Conservation (phyloP, 2,329 filamentous ascomycete species). For the Graphilbum sp. region DNA sequence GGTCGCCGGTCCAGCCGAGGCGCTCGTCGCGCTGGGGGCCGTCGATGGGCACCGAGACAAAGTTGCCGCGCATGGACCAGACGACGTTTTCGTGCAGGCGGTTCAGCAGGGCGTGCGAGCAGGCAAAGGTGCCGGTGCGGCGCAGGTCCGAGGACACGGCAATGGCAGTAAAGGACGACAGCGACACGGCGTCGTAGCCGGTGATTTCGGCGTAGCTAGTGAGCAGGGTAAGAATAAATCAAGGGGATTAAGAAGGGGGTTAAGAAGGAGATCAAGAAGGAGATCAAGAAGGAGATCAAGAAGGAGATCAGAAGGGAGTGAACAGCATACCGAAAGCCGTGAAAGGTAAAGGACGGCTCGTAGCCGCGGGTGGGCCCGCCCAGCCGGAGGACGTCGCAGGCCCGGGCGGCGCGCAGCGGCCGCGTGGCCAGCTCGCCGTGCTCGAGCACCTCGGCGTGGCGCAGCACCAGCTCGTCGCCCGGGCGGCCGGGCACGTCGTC, state of each 20-base stretch:
- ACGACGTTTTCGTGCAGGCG: slow-evolving; percentile 35
- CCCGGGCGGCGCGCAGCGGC: slow-evolving; percentile 26
- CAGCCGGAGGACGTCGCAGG: slow-evolving; percentile 22
- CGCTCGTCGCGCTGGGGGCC: slow-evolving; percentile 40
- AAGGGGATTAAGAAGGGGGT: too few relatives aligned
- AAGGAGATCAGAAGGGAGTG: too few relatives aligned
- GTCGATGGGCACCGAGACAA: slow-evolving; percentile 39
- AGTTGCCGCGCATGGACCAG: slow-evolving; percentile 44
- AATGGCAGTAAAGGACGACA: too few relatives aligned
- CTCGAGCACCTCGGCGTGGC: slow-evolving; percentile 39
- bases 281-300: too few relatives aligned
- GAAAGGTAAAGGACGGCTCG: slow-evolving; percentile 34
- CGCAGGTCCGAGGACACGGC: slow-evolving; percentile 35
- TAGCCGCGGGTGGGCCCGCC: slow-evolving; percentile 14
- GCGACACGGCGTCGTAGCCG: too few relatives aligned
- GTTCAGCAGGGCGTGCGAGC: slow-evolving; percentile 34
- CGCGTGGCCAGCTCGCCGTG: slow-evolving; percentile 22
- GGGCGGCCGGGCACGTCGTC: slow-evolving; percentile 17
- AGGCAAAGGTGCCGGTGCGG: slow-evolving; percentile 31
- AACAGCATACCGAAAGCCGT: slow-evolving; percentile 35
- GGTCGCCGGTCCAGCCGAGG: slow-evolving; percentile 36
- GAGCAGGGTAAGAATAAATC: too few relatives aligned
- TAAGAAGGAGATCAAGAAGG: too few relatives aligned
- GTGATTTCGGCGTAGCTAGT: too few relatives aligned
- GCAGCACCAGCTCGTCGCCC: slow-evolving; percentile 21